Base-by-base conservation (phyloP, 257 asterid genomes). In the Nicotiana paniculata region DNA sequence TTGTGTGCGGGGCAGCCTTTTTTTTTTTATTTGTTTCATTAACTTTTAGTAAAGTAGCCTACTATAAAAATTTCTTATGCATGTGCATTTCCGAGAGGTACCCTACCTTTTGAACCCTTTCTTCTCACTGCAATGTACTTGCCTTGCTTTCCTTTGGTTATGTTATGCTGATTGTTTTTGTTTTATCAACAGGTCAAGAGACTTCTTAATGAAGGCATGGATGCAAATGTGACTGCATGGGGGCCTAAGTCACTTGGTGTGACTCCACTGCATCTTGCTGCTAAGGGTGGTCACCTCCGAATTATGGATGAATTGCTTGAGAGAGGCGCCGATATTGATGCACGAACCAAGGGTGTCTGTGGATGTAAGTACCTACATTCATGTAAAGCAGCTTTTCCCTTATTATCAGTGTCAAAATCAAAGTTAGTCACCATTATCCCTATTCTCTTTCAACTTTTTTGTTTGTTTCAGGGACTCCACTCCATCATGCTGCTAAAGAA, bases 191-290 rank as follows among this genome's bases (percentile, higher is more conserved):
- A 96, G 99, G 98, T 96, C 81, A 91, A 86, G 80, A 95, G 92
- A 51, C 98, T 96, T 77, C 97, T 96, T 65, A 35, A 87, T 58
- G 97, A 96, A 82, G 99, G 99, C 82, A 91, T 87, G 87, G 91
- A 94, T 88, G 97, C 88, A 67, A 96, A 96, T 85, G 95, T 91
- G 77, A 91, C 93, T 86, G 99, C 99, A 4, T 88, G 94, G 90
- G 99, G 99, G 1, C 97, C 97, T 65, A 94, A 94, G 86, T 86
- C 98, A 18, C 93, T 88, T 54, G 98, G 99, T 55, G 88, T 94
- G 84, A 96, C 97, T 86, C 99, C 99, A 39, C 95, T 96, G 82
- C 99, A 96, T 87, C 97, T 96, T 82, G 99, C 99, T 80, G 98
- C 99, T 85, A 94, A 94, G 86, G 98, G 97, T 68, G 99, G 98